These are phyloP conservation scores for Irpex sp. DNA, from an alignment of 1,284 basidiomycete genomes.

Conservation along the genomic window DNA sequence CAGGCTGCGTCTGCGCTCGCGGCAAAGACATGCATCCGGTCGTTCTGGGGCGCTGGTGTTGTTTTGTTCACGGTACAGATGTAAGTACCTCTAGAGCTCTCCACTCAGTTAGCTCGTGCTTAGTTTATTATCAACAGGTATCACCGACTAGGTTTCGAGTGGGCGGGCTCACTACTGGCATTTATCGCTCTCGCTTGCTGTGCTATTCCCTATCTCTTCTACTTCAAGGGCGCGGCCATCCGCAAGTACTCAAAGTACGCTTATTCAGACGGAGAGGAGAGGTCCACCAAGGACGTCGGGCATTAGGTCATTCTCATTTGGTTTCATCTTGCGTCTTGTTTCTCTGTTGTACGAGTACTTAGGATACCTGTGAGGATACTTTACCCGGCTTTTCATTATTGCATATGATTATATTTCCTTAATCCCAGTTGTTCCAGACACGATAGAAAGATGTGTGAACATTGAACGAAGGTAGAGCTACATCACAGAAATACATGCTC, in stretches of 20 bases:
- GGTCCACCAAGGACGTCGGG: not conserved
- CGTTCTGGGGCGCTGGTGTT: slow-evolving; percentile 44
- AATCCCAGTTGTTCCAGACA: not conserved
- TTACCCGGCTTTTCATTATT: not conserved
- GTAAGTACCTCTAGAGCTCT: slow-evolving; percentile 13
- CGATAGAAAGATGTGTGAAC: not conserved
- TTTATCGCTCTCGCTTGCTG: slow-evolving; percentile 13
- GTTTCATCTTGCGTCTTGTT: not conserved
- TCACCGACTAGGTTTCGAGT: slow-evolving; percentile 10
- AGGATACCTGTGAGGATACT: not conserved
- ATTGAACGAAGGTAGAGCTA: not conserved
- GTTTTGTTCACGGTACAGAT: slow-evolving; percentile 34
- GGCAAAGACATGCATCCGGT: slow-evolving; percentile 39
- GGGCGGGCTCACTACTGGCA: slow-evolving; percentile 13
- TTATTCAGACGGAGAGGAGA: slow-evolving; percentile 5
- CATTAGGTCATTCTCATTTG: not conserved
- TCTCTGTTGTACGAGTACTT: not conserved
- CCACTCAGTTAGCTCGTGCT: not conserved
- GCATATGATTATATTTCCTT: not conserved
- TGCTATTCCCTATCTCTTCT: slow-evolving; percentile 14
- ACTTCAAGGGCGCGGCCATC: slow-evolving; percentile 14
- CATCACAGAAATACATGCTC: not conserved
- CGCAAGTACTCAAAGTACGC: slow-evolving; percentile 13
- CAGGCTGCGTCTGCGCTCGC: slow-evolving; percentile 30
- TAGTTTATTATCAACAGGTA: slow-evolving; percentile 4